Evolutionary conservation across 2,329 filamentous ascomycete species (phyloP), one percentile per base, ranked within the genome.

Genomic region (Stylonectria norvegica): DNA sequence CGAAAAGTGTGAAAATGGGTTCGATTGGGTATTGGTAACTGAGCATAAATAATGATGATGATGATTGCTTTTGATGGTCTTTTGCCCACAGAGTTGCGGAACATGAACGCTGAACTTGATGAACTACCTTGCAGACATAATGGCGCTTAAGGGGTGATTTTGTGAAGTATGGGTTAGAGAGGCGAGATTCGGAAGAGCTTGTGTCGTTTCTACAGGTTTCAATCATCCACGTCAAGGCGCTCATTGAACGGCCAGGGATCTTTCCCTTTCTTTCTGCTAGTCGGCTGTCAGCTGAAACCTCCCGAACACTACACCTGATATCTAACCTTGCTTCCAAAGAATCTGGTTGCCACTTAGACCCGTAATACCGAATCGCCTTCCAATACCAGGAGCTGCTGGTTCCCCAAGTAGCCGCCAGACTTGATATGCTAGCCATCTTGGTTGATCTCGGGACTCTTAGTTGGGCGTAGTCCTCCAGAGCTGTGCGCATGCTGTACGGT

Each of bases 231-330:
- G 15, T 52, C 40, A n/a, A 55, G 23, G 2, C 48, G 47, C 15
- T 42, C 48, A 14, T 52, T 44, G 19, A 55, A 48, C 5, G 50
- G 52, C 50, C 50, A 55, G 2, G 50, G 36, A 5, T 55, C 50
- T 14, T 48, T 51, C 5, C 30, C 36, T 1, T 38, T 38, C 27
- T 20, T 16, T 22, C 39, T 46, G 15, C 48, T 51, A 38, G 0
- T 4, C 9, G 6, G n/a, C 10, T 12, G 35, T 52, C 31, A 25
- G 35, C 20, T 31, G 19, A 8, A 14, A 3, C 15, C 8, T 11
- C 12, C 4, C 8, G 4, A 16, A 7, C 17, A 8, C 10, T 7
- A 28, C 11, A n/a, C 25, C 5, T 18, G 5, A 10, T 8, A 5
- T 20, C 45, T 34, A 34, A 41, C 45, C 32, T 47, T 15, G 25